A percentile compares a stretch with the other conserved stretches of the same genome.
These are phyloP conservation scores for Sphagnum fallax DNA, from an alignment of 228 moss, liverwort and hornwort genomes.

Conservation along the genomic window DNA sequence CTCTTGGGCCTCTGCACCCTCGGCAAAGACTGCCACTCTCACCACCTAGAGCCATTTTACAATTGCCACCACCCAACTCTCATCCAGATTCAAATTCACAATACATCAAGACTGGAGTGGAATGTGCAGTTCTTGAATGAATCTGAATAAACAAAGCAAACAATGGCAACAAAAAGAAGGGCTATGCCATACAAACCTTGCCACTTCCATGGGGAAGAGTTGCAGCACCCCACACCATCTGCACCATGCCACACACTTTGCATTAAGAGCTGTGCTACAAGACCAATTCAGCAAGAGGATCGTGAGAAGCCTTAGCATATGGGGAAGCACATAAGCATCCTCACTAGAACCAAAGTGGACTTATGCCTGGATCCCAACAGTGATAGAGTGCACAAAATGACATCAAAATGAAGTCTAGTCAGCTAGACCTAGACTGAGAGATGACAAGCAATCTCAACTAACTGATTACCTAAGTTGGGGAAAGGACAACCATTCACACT, in stretches of 20 bases:
- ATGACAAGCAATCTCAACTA: too few relatives aligned
- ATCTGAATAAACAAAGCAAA: neutral
- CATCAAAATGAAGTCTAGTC: too few relatives aligned
- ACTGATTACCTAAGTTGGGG: too few relatives aligned
- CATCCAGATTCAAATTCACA: neutral
- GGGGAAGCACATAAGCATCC: too few relatives aligned
- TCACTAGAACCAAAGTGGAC: neutral
- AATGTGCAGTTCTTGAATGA: neutral
- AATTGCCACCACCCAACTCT: conserved; percentile 8
- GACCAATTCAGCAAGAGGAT: too few relatives aligned
- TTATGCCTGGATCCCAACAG: neutral
- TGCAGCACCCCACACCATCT: conserved; percentile 98
- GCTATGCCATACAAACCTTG: conserved; percentile 46
- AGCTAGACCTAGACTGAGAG: too few relatives aligned
- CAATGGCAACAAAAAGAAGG: neutral
- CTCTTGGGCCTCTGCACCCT: conserved; percentile 93
- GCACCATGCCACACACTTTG: conserved; percentile 4
- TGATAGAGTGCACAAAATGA: too few relatives aligned
- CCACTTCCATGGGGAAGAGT: conserved; percentile 96
- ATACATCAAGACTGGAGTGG: too few relatives aligned
- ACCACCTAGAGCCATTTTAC: conserved; percentile 57
- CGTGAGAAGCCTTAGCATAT: too few relatives aligned
- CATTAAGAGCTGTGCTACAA: too few relatives aligned
- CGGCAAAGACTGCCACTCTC: conserved; percentile 98
- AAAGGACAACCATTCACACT: too few relatives aligned